These are phyloP conservation scores for Heliamphora pulchella DNA, from an alignment of 179 eudicot genomes.

Conservation along the genomic window DNA sequence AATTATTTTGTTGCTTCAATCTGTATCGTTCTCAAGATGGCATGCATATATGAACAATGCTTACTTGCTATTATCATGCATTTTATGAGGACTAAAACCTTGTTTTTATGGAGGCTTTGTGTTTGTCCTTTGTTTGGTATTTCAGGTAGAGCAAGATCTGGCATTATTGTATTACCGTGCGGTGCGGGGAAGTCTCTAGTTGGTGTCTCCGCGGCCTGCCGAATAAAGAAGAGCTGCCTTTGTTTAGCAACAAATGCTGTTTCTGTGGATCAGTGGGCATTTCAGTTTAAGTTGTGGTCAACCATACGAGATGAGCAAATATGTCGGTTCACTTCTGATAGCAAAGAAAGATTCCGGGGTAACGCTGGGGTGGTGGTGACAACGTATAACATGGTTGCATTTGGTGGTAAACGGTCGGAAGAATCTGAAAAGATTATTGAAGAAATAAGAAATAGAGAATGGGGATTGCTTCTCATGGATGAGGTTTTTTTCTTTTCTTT, in stretches of 20 bases:
- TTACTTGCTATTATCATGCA: background rate
- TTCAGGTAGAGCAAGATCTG: slow-evolving; percentile 97
- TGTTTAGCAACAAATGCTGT: slow-evolving; percentile 99
- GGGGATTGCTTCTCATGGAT: slow-evolving; percentile 99
- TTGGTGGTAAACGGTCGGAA: slow-evolving; percentile 95
- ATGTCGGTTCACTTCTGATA: slow-evolving; percentile 93
- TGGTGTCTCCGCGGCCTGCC: slow-evolving; percentile 95
- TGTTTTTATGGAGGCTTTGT: background rate
- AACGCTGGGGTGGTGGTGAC: slow-evolving; percentile 98
- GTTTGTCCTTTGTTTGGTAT: slow-evolving; percentile 6
- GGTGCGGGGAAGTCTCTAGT: slow-evolving; percentile 99
- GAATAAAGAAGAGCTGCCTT: slow-evolving; percentile 90
- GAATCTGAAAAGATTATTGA: slow-evolving; percentile 98
- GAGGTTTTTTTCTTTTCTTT: slow-evolving; percentile 30
- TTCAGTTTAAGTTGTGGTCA: slow-evolving; percentile 97
- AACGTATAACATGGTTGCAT: slow-evolving; percentile 98
- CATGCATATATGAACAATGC: background rate
- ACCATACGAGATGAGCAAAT: slow-evolving; percentile 88
- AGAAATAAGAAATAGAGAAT: slow-evolving; percentile 92
- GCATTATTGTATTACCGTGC: slow-evolving; percentile 94
- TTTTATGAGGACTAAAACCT: background rate
- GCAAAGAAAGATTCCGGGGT: slow-evolving; percentile 95
- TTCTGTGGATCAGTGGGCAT: slow-evolving; percentile 99
- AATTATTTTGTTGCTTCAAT: slow-evolving; percentile 7
- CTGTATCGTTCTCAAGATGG: background rate